Base-by-base conservation (phyloP, 2,329 filamentous ascomycete species). In the Trichothecium roseum region DNA sequence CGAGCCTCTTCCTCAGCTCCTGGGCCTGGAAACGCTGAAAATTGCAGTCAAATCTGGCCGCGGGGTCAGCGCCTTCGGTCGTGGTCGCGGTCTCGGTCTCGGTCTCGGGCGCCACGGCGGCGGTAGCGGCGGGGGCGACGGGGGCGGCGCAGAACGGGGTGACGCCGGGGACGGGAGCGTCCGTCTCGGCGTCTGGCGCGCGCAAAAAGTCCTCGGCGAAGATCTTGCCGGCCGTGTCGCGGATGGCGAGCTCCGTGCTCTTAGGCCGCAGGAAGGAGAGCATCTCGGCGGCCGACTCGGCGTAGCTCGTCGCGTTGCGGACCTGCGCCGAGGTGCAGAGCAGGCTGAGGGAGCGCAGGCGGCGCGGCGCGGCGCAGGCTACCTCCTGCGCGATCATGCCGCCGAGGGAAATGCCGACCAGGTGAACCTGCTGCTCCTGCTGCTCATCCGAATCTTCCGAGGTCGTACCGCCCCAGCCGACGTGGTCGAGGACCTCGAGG, bases 351-450 rank as follows among this genome's bases (percentile, higher is more conserved):
- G 68, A 73, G 17, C 62, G 59, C 36, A 84, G 53, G 32, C 71
- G 63, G 10, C 58, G 42, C 0, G 76, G 74, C 20, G 64, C 57
- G n/a, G 65, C 55, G 45, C 58, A 63, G 16, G 69, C 75, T 4
- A 94, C 51, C 60, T 94, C 87, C 57, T 94, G 87, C 3, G 84
- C 76, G 48, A 94, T 89, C 87, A 94, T 94, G 50, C 87, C 86
- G 43, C 86, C 86, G 72, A 94, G 83, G 40, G 80, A 85, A 44
- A 89, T 77, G 37, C 86, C 87, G 24, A 83, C 66, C 35, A 93
- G 55, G 60, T 94, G 78, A 53, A 63, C 68, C 60, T 47, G 65
- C 47, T 51, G 68, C 43, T 36, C 56, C n/a, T n/a, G n/a, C n/a
- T n/a, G n/a, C n/a, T n/a, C n/a, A n/a, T n/a, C n/a, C n/a, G n/a